Percentiles rank a stretch among this genome's conserved stretches.
These are phyloP conservation scores for Lachancea sp. DNA, from an alignment of 805 yeast species.

Conservation along the genomic window DNA sequence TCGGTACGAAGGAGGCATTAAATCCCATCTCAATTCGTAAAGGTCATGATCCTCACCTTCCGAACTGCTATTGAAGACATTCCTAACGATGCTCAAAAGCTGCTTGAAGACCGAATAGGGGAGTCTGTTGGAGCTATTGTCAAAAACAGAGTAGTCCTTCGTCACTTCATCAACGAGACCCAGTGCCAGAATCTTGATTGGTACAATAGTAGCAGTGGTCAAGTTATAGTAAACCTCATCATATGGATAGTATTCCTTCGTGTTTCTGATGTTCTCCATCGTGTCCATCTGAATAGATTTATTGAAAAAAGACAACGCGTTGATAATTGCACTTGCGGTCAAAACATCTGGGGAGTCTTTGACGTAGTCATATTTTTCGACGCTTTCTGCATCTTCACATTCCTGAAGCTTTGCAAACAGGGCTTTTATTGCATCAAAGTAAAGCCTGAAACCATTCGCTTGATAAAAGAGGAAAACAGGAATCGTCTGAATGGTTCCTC, in stretches of 20 bases:
- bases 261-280: constrained; percentile 25
- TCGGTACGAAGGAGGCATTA: constrained; percentile 22
- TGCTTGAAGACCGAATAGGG: constrained; percentile 41
- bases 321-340: constrained; percentile 36
- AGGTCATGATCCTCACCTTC: constrained; percentile 32
- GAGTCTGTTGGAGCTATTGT: constrained; percentile 23
- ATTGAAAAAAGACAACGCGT: constrained; percentile 40
- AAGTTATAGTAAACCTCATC: constrained; percentile 22
- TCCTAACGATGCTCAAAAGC: constrained; percentile 39
- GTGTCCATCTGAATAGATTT: constrained; percentile 38
- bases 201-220: constrained; percentile 19
- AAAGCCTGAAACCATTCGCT: constrained; percentile 39
- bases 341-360: constrained; percentile 36
- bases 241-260: constrained; percentile 21
- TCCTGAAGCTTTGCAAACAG: constrained; percentile 23
- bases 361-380: constrained; percentile 35
- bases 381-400: constrained; percentile 23
- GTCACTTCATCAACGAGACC: constrained; percentile 21
- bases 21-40: constrained; percentile 28
- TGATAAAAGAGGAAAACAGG: constrained; percentile 46
- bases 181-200: constrained; percentile 21
- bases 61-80: constrained; percentile 36
- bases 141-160: constrained; percentile 19
- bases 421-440: constrained; percentile 16
- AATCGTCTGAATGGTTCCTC: constrained; percentile 33